Evolutionary conservation across 495 filamentous ascomycete species (phyloP).

Genomic region (Lasiosphaeria miniovina): DNA sequence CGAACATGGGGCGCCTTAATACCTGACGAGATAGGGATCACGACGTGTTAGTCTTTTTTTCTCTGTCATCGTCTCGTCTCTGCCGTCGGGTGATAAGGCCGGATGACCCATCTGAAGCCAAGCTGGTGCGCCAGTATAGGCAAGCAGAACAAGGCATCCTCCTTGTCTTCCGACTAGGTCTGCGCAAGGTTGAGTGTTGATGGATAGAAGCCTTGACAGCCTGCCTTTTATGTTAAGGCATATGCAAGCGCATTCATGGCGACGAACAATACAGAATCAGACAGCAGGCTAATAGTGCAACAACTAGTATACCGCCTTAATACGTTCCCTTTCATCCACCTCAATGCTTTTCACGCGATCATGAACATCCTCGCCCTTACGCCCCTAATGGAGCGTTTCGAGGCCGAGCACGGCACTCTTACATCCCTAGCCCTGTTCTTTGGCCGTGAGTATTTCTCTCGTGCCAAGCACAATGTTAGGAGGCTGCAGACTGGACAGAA

Average conservation of each 20-base stretch:
- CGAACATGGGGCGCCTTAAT: constrained; percentile 72
- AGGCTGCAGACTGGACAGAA: no score
- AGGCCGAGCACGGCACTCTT: constrained; percentile 90
- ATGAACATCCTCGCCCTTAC: constrained; percentile 76
- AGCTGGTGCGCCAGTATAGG: not conserved
- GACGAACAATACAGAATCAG: not conserved
- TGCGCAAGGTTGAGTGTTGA: no score
- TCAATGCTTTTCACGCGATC: constrained; percentile 71
- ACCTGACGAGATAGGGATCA: constrained; percentile 68
- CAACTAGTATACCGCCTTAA: constrained; percentile 83
- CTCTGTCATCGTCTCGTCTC: not conserved
- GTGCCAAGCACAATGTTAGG: not conserved
- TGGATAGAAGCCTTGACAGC: no score
- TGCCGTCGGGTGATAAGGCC: not conserved
- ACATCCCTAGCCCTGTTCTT: constrained; percentile 78
- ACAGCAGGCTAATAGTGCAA: constrained; percentile 9
- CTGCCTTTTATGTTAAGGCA: no score
- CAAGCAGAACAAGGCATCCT: not conserved
- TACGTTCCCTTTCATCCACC: constrained; percentile 87
- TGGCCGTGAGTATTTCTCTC: constrained; percentile 66
- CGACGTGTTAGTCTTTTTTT: constrained; percentile 62
- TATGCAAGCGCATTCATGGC: no score
- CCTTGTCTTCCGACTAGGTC: not conserved
- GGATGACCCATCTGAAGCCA: no score
- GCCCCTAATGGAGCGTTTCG: constrained; percentile 87